phyloP scores from a whole-genome alignment of 2,329 filamentous ascomycete genomes.

The Talaromyces albobiverticillius region DNA sequence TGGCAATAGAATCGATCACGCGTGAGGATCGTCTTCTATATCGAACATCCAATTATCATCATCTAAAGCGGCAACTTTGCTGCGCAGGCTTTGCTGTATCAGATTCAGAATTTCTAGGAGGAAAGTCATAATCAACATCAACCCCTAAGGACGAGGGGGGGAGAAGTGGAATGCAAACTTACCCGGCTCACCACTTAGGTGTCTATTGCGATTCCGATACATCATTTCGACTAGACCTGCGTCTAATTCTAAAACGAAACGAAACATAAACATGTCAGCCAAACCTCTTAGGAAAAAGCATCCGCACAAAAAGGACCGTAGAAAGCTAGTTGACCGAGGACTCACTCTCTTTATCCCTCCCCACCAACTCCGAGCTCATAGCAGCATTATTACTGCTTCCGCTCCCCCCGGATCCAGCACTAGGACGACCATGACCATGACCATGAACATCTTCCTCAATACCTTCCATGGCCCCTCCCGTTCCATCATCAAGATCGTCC shows the following conservation, averaged over 20 bases:
- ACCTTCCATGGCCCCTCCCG: constrained; percentile 32
- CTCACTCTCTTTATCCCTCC: constrained; percentile 42
- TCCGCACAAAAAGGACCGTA: no score
- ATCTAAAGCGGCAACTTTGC: constrained; percentile 69
- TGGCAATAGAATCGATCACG: constrained; percentile 18
- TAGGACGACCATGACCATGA: constrained; percentile 40
- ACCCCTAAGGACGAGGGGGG: not conserved
- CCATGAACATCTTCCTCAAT: constrained; percentile 48
- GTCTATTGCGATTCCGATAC: constrained; percentile 39
- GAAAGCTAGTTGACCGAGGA: constrained; percentile 10
- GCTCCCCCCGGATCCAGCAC: constrained; percentile 53
- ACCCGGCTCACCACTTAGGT: constrained; percentile 62
- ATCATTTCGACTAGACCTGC: constrained; percentile 45
- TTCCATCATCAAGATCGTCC: constrained; percentile 47
- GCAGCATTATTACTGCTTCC: constrained; percentile 47
- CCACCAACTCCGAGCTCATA: constrained; percentile 24
- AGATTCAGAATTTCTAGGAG: constrained; percentile 65
- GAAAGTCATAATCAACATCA: not conserved
- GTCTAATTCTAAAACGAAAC: constrained; percentile 39
- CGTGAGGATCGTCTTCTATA: constrained; percentile 53
- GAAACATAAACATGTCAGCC: not conserved
- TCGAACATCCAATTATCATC: constrained; percentile 94
- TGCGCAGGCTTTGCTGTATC: constrained; percentile 66
- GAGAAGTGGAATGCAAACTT: no score
- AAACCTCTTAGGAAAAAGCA: not conserved